These are phyloP conservation scores for Pseudogymnoascus sp. DNA, from an alignment of 2,329 filamentous ascomycete species.

Conservation along the genomic window DNA sequence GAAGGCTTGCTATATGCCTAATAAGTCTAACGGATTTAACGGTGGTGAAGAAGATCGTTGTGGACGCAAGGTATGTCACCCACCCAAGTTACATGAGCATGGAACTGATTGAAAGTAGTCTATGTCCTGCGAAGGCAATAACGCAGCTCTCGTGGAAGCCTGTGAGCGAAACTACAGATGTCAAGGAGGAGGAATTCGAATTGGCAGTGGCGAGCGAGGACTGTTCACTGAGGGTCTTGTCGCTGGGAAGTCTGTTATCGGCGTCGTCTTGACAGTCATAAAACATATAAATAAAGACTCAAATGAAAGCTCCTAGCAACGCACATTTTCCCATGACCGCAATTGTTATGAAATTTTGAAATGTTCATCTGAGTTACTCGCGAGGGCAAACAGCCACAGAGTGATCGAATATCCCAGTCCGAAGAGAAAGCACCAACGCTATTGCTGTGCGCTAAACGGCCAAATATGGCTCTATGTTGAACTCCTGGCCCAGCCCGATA, in stretches of 20 bases:
- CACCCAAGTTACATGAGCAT: not conserved
- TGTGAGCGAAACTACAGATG: slow-evolving; percentile 2
- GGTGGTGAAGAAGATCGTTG: slow-evolving; percentile 15
- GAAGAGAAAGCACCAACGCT: not conserved
- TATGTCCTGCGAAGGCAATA: slow-evolving; percentile 32
- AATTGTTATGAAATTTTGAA: slow-evolving; percentile 4
- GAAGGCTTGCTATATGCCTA: slow-evolving; percentile 22
- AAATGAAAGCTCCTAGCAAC: not conserved
- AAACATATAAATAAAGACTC: not conserved
- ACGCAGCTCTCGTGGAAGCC: slow-evolving; percentile 63
- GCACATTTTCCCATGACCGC: not conserved
- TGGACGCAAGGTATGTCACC: slow-evolving; percentile 18
- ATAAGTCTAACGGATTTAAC: slow-evolving; percentile 23
- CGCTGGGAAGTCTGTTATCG: slow-evolving; percentile 16
- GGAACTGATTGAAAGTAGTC: slow-evolving; percentile 26
- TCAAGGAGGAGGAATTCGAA: slow-evolving; percentile 15
- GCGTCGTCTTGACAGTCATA: not conserved
- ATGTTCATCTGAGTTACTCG: not conserved
- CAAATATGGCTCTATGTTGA: slow-evolving; percentile 2
- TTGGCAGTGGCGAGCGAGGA: slow-evolving; percentile 43
- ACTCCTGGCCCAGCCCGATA: not conserved
- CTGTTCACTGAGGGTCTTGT: slow-evolving; percentile 51
- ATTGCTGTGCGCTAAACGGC: slow-evolving; percentile 1
- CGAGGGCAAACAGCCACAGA: not conserved
- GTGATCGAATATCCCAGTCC: not conserved